Evolutionary conservation across 495 filamentous ascomycete genomes (phyloP), one percentile per base, ranked within the genome.

Genomic region (Aspergillus heteromorphus): DNA sequence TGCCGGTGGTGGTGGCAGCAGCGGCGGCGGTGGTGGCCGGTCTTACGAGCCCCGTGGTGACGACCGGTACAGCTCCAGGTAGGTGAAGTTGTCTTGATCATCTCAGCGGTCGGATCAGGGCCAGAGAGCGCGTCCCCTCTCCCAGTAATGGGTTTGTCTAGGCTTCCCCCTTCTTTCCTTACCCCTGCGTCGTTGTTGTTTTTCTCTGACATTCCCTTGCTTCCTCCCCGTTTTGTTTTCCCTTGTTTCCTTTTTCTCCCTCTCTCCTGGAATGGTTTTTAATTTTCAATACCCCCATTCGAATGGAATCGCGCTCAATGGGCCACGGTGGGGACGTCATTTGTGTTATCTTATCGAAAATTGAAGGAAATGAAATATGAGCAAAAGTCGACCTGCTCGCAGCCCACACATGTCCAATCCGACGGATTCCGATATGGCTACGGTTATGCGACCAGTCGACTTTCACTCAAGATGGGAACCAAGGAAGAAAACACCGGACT

Each of bases 21-120:
- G 43, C 38, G 19, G 42, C 48, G 41, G 40, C 18, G 6, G 40
- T 20, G 48, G 49, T 40, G 49, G 86, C 61, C 69, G 76, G 57
- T 78, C 80, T 61, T 80, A 82, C 62, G 80, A 82, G 48, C 61
- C 65, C 45, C 74, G 73, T 59, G 73, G 73, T 59, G 73, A 77
- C 57, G 75, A 78, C 49, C 66, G 75, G 36, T 78, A 78, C 60
- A 65, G 58, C 52, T 60, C 62, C 61, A 70, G 74, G 72, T 77
- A 77, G 70, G 68, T 65, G 49, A 47, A 41, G 49, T 19, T 52
- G 41, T 40, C 34, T 27, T n/a, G n/a, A n/a, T n/a, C 25, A 31
- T 38, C 43, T 56, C 41, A 45, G 48, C 21, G 30, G 21, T 59
- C 51, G 23, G 45, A 51, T 40, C 40, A 17, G 36, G 53, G 40